Percentiles rank a stretch among this genome's conserved stretches.
Evolutionary conservation across 345 rosid genomes (phyloP).

Genomic region (Microcos paniculata): DNA sequence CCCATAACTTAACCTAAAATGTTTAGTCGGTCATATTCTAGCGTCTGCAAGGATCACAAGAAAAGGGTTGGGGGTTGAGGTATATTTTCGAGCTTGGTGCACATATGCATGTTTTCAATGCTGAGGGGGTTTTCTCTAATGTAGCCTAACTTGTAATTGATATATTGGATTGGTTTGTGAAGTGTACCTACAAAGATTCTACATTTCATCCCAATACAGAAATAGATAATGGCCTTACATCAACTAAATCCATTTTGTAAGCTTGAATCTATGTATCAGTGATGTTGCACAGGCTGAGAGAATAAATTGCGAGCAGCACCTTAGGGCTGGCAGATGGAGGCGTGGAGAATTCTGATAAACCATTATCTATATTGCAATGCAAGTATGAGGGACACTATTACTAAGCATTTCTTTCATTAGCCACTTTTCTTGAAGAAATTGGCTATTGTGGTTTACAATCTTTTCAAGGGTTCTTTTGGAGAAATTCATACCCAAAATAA

Average conservation of each 20-base stretch:
- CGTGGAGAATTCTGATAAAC: too few relatives aligned
- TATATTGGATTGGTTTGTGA: not conserved
- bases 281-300: not conserved
- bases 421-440: too few relatives aligned
- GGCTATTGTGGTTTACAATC: too few relatives aligned
- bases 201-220: not conserved
- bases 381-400: too few relatives aligned
- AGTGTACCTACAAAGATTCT: not conserved
- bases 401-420: too few relatives aligned
- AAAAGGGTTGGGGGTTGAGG: not conserved
- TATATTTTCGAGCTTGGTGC: not conserved
- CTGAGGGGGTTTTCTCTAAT: not conserved
- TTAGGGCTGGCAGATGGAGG: too few relatives aligned
- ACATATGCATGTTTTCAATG: not conserved
- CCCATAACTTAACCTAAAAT: not conserved
- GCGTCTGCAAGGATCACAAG: not conserved
- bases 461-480: too few relatives aligned
- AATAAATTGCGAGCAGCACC: not conserved
- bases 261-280: not conserved
- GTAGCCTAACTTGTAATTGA: not conserved
- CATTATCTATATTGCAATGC: too few relatives aligned
- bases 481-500: too few relatives aligned
- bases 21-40: not conserved
- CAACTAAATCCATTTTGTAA: not conserved
- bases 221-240: not conserved